Evolutionary conservation across 139 green algal species (phyloP).

Genomic region (Eudorina sp.): DNA sequence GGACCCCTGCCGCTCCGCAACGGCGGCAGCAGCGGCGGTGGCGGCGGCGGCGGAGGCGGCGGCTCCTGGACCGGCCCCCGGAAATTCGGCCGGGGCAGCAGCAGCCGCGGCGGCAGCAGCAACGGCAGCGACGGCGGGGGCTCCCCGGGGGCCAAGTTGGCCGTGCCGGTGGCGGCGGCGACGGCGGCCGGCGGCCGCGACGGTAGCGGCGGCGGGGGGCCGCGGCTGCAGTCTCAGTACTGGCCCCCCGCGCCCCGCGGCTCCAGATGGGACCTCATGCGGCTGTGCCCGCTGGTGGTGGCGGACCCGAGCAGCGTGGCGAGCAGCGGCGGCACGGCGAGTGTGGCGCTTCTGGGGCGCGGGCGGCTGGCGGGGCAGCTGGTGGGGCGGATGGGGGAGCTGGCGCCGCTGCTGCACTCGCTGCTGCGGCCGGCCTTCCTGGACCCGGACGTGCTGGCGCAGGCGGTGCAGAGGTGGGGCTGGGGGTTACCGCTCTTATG

Average conservation of each 20-base stretch:
- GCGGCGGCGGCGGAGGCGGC: background rate
- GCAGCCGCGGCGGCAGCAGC: background rate
- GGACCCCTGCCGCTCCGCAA: background rate
- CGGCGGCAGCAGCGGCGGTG: background rate
- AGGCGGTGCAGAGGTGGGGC: constrained; percentile 43
- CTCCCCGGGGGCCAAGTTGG: background rate
- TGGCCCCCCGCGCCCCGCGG: constrained; percentile 19
- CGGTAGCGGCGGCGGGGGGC: background rate
- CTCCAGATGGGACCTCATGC: constrained; percentile 17
- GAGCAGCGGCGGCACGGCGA: background rate
- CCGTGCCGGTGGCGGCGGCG: background rate
- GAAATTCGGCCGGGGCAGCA: too few species aligned
- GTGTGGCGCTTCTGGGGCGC: background rate
- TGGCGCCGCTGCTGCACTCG: constrained; percentile 44
- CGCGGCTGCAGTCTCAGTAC: background rate
- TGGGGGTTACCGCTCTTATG: too few species aligned
- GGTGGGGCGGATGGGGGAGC: constrained; percentile 1
- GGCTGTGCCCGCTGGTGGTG: background rate
- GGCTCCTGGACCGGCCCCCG: background rate
- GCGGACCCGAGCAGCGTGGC: background rate
- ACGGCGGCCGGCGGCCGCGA: background rate
- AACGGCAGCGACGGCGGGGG: background rate
- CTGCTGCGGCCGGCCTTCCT: constrained; percentile 42
- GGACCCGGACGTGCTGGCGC: constrained; percentile 48
- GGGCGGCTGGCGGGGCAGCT: background rate